Percentiles rank a stretch among this genome's conserved stretches.
Evolutionary conservation across 2,329 filamentous ascomycete genomes (phyloP).

Genomic region (Plenodomus biglobosus): DNA sequence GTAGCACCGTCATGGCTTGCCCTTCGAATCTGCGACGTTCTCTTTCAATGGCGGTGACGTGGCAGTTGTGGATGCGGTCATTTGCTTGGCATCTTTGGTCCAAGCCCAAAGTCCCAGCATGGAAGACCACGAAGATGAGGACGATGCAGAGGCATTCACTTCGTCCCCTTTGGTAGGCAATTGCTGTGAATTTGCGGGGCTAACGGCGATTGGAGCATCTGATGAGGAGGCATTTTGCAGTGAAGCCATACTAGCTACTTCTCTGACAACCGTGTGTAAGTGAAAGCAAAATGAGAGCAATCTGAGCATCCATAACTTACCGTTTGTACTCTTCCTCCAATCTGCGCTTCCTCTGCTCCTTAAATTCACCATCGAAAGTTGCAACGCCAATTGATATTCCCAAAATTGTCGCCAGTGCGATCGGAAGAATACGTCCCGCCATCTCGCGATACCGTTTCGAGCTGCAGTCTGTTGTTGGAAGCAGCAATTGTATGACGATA

Average conservation of each 20-base stretch:
- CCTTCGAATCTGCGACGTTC: slow-evolving; percentile 58
- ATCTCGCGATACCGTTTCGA: slow-evolving; percentile 11
- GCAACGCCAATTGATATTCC: slow-evolving; percentile 39
- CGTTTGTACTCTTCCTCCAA: slow-evolving; percentile 39
- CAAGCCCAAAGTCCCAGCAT: slow-evolving; percentile 39
- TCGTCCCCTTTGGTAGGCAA: slow-evolving; percentile 13
- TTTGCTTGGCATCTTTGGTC: slow-evolving; percentile 41
- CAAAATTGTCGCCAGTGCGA: slow-evolving; percentile 33
- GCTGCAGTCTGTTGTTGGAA: background rate
- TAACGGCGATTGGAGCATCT: slow-evolving; percentile 14
- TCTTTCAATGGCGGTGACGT: slow-evolving; percentile 21
- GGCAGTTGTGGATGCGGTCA: slow-evolving; percentile 58
- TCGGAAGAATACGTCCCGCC: slow-evolving; percentile 39
- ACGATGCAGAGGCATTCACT: slow-evolving; percentile 6
- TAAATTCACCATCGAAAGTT: slow-evolving; percentile 41
- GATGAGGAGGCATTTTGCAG: slow-evolving; percentile 7
- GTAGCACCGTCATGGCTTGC: slow-evolving; percentile 54
- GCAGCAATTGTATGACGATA: slow-evolving; percentile 19
- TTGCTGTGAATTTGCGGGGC: slow-evolving; percentile 12
- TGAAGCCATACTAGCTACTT: slow-evolving; percentile 26
- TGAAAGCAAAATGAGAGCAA: slow-evolving; percentile 1
- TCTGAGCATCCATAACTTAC: slow-evolving; percentile 18
- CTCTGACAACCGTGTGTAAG: slow-evolving; percentile 23
- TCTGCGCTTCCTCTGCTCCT: slow-evolving; percentile 34
- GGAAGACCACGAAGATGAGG: slow-evolving; percentile 26